Percentiles rank a stretch among this genome's conserved stretches.
These are phyloP conservation scores for Silene noctiflora DNA, from an alignment of 179 eudicot species.

Conservation along the genomic window DNA sequence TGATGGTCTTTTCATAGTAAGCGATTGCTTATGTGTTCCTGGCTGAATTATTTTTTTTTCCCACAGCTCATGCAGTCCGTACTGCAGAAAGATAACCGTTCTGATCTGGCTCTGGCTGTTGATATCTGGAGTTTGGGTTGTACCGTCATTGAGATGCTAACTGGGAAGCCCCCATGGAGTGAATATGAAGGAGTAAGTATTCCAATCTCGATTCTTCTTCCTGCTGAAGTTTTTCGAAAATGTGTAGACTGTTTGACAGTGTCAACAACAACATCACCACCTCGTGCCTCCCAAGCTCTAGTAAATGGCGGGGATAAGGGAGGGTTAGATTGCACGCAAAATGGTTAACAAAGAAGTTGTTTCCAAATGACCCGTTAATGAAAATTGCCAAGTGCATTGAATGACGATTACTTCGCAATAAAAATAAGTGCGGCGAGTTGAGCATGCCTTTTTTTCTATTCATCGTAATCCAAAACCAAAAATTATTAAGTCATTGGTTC, in stretches of 20 bases:
- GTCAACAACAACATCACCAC: background rate
- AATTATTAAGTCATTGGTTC: too few species aligned
- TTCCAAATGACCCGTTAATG: too few species aligned
- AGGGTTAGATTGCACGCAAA: too few species aligned
- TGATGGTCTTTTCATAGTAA: background rate
- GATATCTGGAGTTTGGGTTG: slow-evolving; percentile 99
- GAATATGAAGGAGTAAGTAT: slow-evolving; percentile 79
- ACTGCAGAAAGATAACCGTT: slow-evolving; percentile 51
- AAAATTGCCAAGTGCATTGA: too few species aligned
- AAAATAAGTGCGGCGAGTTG: too few species aligned
- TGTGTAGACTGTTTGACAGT: background rate
- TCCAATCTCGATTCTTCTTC: slow-evolving; percentile 11
- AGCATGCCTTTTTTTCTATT: too few species aligned
- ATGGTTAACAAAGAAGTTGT: too few species aligned
- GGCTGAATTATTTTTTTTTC: slow-evolving; percentile 15
- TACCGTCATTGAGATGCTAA: slow-evolving; percentile 89
- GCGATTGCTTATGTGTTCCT: background rate
- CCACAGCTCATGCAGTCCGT: slow-evolving; percentile 82
- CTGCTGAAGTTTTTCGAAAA: background rate
- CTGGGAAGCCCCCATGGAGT: slow-evolving; percentile 94
- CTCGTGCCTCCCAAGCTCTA: too few species aligned
- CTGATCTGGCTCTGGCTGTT: slow-evolving; percentile 80
- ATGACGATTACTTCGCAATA: too few species aligned
- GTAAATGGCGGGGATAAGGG: too few species aligned
- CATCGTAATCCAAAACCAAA: too few species aligned